phyloP scores from a whole-genome alignment of 2,329 filamentous ascomycete species.

The Sarocladium kiliense region DNA sequence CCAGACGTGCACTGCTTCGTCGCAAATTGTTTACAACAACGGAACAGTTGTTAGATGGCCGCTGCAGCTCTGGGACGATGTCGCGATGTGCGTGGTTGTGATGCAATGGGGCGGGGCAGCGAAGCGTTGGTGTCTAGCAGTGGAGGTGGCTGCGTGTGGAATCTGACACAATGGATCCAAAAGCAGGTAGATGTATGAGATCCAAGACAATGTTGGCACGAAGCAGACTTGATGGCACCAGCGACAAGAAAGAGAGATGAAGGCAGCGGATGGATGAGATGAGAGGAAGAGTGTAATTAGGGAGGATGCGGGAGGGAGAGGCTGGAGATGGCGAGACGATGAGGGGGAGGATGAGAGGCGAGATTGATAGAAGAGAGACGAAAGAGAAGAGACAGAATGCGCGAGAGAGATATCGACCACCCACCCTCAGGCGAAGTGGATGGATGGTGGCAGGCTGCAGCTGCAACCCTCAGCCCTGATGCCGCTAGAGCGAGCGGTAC shows the following conservation, averaged over 20 bases:
- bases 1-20: no score
- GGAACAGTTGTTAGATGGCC: background rate
- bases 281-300: background rate
- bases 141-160: background rate
- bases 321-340: background rate
- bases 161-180: background rate
- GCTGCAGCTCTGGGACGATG: background rate
- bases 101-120: conserved; percentile 7
- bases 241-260: conserved; percentile 2
- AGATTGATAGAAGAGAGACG: background rate
- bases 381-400: background rate
- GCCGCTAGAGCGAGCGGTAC: background rate
- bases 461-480: conserved; percentile 3
- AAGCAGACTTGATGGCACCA: background rate
- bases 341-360: background rate
- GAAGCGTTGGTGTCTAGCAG: background rate
- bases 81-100: background rate
- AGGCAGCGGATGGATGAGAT: background rate
- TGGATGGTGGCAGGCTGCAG: background rate
- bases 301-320: background rate
- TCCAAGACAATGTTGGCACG: conserved; percentile 5
- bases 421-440: background rate
- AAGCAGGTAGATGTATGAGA: background rate
- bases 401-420: background rate
- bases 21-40: no score